phyloP scores from a whole-genome alignment of 2,329 filamentous ascomycete species.

The Alternaria brassicicola region DNA sequence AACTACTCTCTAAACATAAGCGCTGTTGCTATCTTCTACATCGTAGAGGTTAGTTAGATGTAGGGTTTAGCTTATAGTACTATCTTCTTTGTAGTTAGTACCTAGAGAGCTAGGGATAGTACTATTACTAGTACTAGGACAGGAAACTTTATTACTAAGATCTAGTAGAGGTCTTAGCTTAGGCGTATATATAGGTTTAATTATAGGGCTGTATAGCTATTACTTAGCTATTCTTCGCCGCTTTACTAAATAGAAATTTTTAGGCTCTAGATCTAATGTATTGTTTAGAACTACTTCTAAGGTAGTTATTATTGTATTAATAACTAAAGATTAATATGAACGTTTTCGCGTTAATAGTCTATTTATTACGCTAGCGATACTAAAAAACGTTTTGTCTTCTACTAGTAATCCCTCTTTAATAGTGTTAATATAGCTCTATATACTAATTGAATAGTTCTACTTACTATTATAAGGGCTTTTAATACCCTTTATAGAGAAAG shows the following conservation, averaged over 20 bases:
- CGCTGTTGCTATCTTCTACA: constrained; percentile 7
- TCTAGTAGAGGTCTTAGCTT: constrained; percentile 7
- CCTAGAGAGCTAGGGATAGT: constrained; percentile 1
- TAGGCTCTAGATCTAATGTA: constrained; percentile 10
- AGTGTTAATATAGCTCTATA: constrained; percentile 7
- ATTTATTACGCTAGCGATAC: constrained; percentile 6
- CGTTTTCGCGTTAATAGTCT: constrained; percentile 11
- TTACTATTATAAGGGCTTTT: constrained; percentile 15
- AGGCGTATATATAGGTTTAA: constrained; percentile 10
- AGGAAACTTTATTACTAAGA: neutral
- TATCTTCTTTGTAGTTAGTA: constrained; percentile 2
- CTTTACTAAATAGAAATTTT: constrained; percentile 15
- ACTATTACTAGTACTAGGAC: neutral
- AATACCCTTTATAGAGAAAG: constrained; percentile 14
- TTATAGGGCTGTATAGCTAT: constrained; percentile 12
- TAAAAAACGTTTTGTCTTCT: constrained; percentile 10
- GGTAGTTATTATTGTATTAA: constrained; percentile 5
- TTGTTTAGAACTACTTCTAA: constrained; percentile 9
- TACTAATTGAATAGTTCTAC: constrained; percentile 11
- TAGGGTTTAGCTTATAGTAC: constrained; percentile 3
- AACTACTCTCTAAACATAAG: constrained; percentile 2
- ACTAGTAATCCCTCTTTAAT: constrained; percentile 5
- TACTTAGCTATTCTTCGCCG: constrained; percentile 9
- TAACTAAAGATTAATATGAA: constrained; percentile 13
- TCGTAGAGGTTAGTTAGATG: neutral